Evolutionary conservation across 441 rosid species (phyloP).

Genomic region (Theobroma grandiflorum): DNA sequence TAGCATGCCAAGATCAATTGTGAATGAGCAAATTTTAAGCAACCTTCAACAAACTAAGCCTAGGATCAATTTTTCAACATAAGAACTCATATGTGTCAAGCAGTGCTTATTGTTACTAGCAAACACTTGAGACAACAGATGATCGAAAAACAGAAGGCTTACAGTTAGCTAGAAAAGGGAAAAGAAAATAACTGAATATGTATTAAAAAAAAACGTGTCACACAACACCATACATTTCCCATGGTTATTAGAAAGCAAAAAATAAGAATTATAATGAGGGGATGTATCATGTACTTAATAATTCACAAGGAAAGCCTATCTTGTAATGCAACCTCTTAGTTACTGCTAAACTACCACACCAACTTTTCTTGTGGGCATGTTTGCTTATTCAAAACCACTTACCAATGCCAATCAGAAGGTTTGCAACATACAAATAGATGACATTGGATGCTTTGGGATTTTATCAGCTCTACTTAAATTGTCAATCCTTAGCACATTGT

Average conservation of each 20-base stretch:
- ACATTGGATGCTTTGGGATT: background rate
- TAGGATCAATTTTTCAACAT: background rate
- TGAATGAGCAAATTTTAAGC: background rate
- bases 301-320: background rate
- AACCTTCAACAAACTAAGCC: slow-evolving; percentile 10
- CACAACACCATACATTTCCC: background rate
- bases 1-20: background rate
- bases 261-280: slow-evolving; percentile 9
- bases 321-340: background rate
- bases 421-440: background rate
- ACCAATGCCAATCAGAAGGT: background rate
- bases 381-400: background rate
- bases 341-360: background rate
- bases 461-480: slow-evolving; percentile 5
- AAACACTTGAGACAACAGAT: slow-evolving; percentile 6
- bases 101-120: background rate
- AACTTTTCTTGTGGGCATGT: background rate
- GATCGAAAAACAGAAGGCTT: background rate
- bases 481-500: background rate
- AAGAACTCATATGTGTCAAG: background rate
- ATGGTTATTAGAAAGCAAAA: background rate
- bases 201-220: background rate
- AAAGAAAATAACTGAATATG: background rate
- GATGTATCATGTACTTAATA: background rate
- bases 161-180: background rate